Conservation (phyloP, 306 rosid genomes). For the Rubus parviflorus region DNA sequence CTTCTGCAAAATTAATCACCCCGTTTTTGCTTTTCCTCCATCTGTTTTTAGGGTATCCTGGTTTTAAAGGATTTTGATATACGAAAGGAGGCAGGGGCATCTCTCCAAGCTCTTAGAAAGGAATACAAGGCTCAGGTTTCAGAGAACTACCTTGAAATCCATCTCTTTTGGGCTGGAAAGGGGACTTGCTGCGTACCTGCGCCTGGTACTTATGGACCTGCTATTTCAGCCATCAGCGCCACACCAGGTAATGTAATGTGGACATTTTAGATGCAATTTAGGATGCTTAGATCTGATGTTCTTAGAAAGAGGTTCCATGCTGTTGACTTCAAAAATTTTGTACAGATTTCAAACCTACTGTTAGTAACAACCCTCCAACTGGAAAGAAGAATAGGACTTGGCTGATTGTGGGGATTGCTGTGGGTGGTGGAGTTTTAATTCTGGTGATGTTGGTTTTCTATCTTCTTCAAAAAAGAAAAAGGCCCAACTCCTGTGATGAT, state of each 20-base stretch:
- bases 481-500: constrained; percentile 22
- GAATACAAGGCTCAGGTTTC: constrained; percentile 44
- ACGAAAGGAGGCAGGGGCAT: constrained; percentile 58
- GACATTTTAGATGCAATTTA: neutral
- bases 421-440: constrained; percentile 56
- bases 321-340: constrained; percentile 22
- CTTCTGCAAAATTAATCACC: neutral
- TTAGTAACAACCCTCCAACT: constrained; percentile 40
- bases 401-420: constrained; percentile 53
- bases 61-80: constrained; percentile 64
- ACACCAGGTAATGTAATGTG: constrained; percentile 51
- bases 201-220: constrained; percentile 69
- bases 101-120: constrained; percentile 36
- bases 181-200: constrained; percentile 73
- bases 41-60: constrained; percentile 47
- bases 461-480: constrained; percentile 47
- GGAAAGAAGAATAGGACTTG: constrained; percentile 43
- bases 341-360: constrained; percentile 59
- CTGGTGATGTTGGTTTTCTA: constrained; percentile 34
- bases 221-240: constrained; percentile 69
- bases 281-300: constrained; percentile 15
- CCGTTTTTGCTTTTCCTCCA: neutral
- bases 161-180: constrained; percentile 91
- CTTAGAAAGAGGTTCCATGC: neutral
- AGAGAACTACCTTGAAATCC: constrained; percentile 66